phyloP scores from a whole-genome alignment of 2,329 filamentous ascomycete species.

The Tolypocladium album region DNA sequence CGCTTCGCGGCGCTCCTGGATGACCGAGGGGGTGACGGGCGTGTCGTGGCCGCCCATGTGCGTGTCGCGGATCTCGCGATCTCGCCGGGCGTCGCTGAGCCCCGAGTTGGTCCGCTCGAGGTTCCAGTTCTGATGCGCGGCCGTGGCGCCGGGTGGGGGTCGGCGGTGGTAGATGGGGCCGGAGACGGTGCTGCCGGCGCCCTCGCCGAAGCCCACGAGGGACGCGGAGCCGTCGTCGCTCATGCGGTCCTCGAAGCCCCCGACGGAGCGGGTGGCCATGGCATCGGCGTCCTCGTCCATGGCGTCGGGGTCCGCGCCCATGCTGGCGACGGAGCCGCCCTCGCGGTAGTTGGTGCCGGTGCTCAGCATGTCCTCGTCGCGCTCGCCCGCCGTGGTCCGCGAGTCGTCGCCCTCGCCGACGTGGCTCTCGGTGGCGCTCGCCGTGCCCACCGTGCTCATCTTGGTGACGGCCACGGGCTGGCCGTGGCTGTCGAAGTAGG shows the following conservation, averaged over 20 bases:
- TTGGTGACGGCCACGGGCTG: conserved; percentile 57
- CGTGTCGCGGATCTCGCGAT: conserved; percentile 21
- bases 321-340: conserved; percentile 49
- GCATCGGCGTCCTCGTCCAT: conserved; percentile 45
- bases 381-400: conserved; percentile 41
- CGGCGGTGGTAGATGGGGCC: conserved; percentile 60
- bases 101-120: conserved; percentile 42
- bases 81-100: conserved; percentile 33
- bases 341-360: conserved; percentile 52
- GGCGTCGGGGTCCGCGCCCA: conserved; percentile 27
- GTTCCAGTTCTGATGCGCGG: conserved; percentile 26
- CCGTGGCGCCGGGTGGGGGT: conserved; percentile 29
- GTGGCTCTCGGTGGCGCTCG: conserved; percentile 73
- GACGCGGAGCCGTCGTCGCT: conserved; percentile 77
- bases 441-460: conserved; percentile 86
- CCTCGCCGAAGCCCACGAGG: conserved; percentile 86
- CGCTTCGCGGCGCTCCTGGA: conserved; percentile 46
- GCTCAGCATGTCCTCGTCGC: conserved; percentile 59
- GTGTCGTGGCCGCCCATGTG: conserved; percentile 25
- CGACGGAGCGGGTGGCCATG: conserved; percentile 33
- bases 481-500: conserved; percentile 73
- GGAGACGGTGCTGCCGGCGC: conserved; percentile 74
- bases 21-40: conserved; percentile 32
- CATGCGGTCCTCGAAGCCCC: conserved; percentile 58
- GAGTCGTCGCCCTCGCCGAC: conserved; percentile 44